Base-by-base conservation (phyloP, 139 green algal genomes). In the Auxenochlorella protothecoides region DNA sequence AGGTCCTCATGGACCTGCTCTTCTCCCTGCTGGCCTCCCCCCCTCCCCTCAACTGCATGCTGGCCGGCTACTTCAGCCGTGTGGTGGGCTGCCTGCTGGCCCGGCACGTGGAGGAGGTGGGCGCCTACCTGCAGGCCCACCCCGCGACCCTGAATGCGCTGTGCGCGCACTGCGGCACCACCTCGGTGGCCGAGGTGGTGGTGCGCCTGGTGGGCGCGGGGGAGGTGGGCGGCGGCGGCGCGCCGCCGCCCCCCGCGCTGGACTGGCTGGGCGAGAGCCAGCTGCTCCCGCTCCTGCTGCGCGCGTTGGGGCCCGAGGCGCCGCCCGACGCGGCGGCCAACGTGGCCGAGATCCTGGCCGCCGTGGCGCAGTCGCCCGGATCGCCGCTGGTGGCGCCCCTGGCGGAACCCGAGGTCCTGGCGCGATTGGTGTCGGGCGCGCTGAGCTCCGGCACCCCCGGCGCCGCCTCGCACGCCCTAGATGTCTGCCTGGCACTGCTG, bases 61-160 rank as follows among this genome's bases (percentile, higher is more conserved):
- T 91, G 3, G 90, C 93, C 4, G 93, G 93, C 27, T 98, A 98
- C 75, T 97, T 98, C 74, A 86, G 85, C 16, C 86, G 93, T 2
- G 89, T 98, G 4, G 78, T 96, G n/a, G 84, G 76, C 15, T 85
- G 84, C 69, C 82, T 97, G 69, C 78, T 97, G 59, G 70, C 88
- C 54, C 76, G 78, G 63, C 81, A 88, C 66, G 73, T 66, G 11
- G 82, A 82, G 55, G 87, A 90, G 71, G 80, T 89, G 73, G 83
- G 91, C 72, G 69, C 84, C 71, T 89, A 92, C 77, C 73, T 97
- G 62, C 77, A 88, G 69, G 67, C 16, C 8, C 72, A 80, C 68
- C 77, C 59, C 54, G 68, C 76, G 12, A 68, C 83, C 51, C 59
- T 93, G 53, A 55, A 72, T 15, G 60, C 55, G 57, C 70, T 89